phyloP scores from a whole-genome alignment of 2,329 filamentous ascomycete genomes.

The Aspergillus transmontanensis region DNA sequence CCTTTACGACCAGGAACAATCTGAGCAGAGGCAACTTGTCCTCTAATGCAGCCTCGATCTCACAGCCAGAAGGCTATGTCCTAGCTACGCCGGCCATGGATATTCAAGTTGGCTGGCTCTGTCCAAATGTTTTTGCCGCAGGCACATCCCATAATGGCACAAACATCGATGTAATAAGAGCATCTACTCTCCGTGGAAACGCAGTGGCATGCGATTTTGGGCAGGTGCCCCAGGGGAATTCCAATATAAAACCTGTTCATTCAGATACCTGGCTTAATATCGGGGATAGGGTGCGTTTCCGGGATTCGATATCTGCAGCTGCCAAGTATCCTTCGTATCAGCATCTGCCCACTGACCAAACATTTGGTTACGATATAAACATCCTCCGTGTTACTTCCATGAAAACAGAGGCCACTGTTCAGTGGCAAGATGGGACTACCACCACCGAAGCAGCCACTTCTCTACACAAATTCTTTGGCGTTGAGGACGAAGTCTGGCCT shows the following conservation, averaged over 20 bases:
- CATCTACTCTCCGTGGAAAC: slow-evolving; percentile 20
- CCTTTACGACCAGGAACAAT: slow-evolving; percentile 55
- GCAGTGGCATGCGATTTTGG: slow-evolving; percentile 28
- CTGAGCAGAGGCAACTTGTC: slow-evolving; percentile 56
- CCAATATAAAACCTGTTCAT: slow-evolving; percentile 3
- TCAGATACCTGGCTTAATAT: slow-evolving; percentile 41
- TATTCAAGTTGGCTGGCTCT: slow-evolving; percentile 57
- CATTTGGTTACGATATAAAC: slow-evolving; percentile 61
- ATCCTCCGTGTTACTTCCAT: slow-evolving; percentile 56
- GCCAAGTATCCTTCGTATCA: slow-evolving; percentile 55
- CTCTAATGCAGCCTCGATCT: slow-evolving; percentile 52
- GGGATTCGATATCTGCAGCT: slow-evolving; percentile 53
- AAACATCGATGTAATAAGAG: slow-evolving; percentile 21
- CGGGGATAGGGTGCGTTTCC: slow-evolving; percentile 58
- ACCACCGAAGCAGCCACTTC: slow-evolving; percentile 50
- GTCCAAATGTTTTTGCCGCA: slow-evolving; percentile 39
- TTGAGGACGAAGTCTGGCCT: slow-evolving; percentile 60
- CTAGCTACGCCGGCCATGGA: slow-evolving; percentile 51
- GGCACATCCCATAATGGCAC: slow-evolving; percentile 21
- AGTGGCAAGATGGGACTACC: slow-evolving; percentile 61
- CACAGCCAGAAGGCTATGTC: slow-evolving; percentile 56
- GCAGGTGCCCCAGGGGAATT: slow-evolving; percentile 15
- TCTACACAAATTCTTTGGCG: slow-evolving; percentile 33
- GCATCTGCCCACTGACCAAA: slow-evolving; percentile 49
- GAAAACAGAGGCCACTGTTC: slow-evolving; percentile 54